Base-by-base conservation (phyloP, 2,329 filamentous ascomycete species). In the Alternaria infectoria region DNA sequence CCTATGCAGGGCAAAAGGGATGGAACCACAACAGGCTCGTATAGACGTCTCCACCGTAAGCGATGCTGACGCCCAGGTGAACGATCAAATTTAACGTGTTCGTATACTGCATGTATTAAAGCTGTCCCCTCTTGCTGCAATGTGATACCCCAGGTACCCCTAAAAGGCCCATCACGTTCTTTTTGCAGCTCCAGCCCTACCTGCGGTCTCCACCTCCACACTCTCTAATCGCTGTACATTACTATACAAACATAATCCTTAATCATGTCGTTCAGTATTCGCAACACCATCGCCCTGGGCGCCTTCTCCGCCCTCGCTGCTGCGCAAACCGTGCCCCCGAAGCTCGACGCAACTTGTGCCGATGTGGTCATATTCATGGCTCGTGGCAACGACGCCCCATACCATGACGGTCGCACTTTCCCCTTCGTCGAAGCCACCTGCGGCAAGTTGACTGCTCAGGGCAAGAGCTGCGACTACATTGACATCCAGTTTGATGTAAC, bases 361-460 rank as follows among this genome's bases (percentile, higher is more conserved):
- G 70, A 71, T 67, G 69, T 66, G 52, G 64, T 69, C 55, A 69
- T 72, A 50, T 71, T 72, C 57, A 69, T 70, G 65, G 69, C 70
- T 45, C 70, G 70, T 55, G 70, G 70, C 43, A 72, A 71, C 54
- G 58, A 67, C 49, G 70, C 69, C 11, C 70, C 67, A 46, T 72
- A 72, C 58, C 69, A 66, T 15, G 70, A 71, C 43, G 49, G 49
- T 54, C 70, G 70, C 50, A 71, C 69, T 25, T 63, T 61, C 46
- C 67, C 69, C 26, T 66, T 72, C 52, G 55, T 66, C 52, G 67
- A 71, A 4, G 66, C 70, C 5, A 68, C 64, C n/a, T 72, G 70
- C 64, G 46, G 57, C 64, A 71, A 71, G 54, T 54, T 72, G 44
- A 68, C 21, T 49, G 67, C 64, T 46, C 58, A 68, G 57, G 70